Evolutionary conservation across 1,139 yeast species (phyloP).

Genomic region (Candida sp.): DNA sequence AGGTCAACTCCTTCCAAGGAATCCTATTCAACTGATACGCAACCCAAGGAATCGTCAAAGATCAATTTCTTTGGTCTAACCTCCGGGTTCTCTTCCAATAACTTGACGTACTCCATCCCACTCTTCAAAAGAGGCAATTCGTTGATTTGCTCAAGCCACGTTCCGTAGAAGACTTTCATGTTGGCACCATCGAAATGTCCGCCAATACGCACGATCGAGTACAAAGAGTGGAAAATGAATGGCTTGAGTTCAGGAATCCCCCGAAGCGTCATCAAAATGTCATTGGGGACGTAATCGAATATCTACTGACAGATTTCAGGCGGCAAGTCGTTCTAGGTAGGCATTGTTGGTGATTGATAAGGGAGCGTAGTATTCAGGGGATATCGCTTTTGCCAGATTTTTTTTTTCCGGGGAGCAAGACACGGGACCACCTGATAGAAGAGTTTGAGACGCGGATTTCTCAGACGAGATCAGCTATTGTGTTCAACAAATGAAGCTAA

Average conservation of each 20-base stretch:
- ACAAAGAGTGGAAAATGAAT: not conserved
- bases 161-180: not conserved
- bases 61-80: not conserved
- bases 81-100: not conserved
- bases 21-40: not conserved
- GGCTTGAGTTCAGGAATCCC: not conserved
- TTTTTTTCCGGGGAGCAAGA: no score
- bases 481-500: conserved; percentile 14
- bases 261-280: not conserved
- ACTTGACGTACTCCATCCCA: not conserved
- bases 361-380: no score
- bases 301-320: not conserved
- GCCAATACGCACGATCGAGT: not conserved
- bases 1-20: not conserved
- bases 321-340: not conserved
- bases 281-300: not conserved
- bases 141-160: not conserved
- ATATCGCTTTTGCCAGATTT: no score
- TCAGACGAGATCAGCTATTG: no score
- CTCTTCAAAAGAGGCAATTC: not conserved
- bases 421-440: no score
- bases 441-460: no score
- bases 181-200: not conserved
- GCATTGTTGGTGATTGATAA: not conserved
- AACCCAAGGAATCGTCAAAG: not conserved